Conservation (phyloP, 371 early-diverging fungal genomes). For the Lichtheimia ramosa region DNA sequence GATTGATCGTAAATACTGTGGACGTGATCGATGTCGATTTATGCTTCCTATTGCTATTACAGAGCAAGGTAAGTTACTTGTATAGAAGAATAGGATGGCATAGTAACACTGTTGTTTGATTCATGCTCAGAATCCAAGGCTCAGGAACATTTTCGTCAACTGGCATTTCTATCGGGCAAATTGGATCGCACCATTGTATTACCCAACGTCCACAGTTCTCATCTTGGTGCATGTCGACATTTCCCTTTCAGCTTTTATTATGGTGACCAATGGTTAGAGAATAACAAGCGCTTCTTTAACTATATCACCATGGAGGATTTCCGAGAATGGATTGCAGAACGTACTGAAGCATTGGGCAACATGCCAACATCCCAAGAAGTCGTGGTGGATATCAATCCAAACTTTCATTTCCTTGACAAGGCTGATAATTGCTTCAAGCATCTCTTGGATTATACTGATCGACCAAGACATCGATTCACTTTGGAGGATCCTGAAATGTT, state of each 20-base stretch:
- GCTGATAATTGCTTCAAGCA: constrained; percentile 26
- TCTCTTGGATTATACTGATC: constrained; percentile 14
- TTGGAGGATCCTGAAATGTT: constrained; percentile 25
- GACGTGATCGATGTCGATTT: constrained; percentile 29
- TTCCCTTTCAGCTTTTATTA: constrained; percentile 32
- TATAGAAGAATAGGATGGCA: not conserved
- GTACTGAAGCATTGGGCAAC: constrained; percentile 3
- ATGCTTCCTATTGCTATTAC: constrained; percentile 33
- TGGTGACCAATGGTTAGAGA: constrained; percentile 17
- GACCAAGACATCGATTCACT: constrained; percentile 9
- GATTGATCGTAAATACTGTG: constrained; percentile 38
- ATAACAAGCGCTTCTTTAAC: constrained; percentile 21
- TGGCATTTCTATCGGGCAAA: constrained; percentile 31
- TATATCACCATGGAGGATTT: constrained; percentile 31
- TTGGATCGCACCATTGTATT: constrained; percentile 35
- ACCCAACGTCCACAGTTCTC: constrained; percentile 33
- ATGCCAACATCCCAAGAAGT: constrained; percentile 39
- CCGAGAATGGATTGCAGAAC: constrained; percentile 21
- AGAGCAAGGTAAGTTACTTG: constrained; percentile 36
- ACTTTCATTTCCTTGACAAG: constrained; percentile 28
- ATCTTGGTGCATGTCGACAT: constrained; percentile 27
- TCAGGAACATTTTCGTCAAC: constrained; percentile 36
- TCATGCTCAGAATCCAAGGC: constrained; percentile 32
- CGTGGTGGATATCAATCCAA: constrained; percentile 27
- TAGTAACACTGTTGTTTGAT: not conserved